Conservation (phyloP, 2,329 filamentous ascomycete species). For the Fusarium phyllophilum region DNA sequence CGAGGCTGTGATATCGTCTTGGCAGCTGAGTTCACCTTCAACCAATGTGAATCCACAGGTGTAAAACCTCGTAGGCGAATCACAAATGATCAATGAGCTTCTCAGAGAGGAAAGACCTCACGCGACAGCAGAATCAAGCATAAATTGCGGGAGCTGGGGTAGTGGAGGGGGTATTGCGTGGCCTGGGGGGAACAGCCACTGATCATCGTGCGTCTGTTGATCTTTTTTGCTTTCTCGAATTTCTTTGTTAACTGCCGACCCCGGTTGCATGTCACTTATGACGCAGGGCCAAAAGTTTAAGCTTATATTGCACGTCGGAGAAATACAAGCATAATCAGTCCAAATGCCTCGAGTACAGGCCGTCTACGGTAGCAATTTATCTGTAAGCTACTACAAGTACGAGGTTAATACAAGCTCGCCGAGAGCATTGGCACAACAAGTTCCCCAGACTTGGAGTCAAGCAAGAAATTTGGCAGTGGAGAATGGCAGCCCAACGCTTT, state of each 20-base stretch:
- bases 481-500: not conserved
- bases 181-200: slow-evolving; percentile 18
- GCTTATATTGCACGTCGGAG: not conserved
- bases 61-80: slow-evolving; percentile 3
- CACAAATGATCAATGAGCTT: not conserved
- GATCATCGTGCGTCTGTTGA: slow-evolving; percentile 6
- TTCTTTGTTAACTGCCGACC: slow-evolving; percentile 6
- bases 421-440: not conserved
- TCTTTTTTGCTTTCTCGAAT: not conserved
- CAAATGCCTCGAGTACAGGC: not conserved
- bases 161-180: slow-evolving; percentile 25
- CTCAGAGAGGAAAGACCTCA: slow-evolving; percentile 26
- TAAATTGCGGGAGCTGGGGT: slow-evolving; percentile 16
- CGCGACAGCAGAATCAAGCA: slow-evolving; percentile 28
- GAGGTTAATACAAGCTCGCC: not conserved
- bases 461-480: slow-evolving; percentile 17
- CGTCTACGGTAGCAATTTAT: too few relatives aligned
- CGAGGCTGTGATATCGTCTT: slow-evolving; percentile 28
- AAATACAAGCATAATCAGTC: slow-evolving; percentile 21
- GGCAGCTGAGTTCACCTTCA: slow-evolving; percentile 11
- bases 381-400: too few relatives aligned
- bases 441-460: slow-evolving; percentile 8
- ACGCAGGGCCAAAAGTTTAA: not conserved
- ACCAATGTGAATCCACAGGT: not conserved
- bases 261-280: slow-evolving; percentile 1